Evolutionary conservation across 345 rosid genomes (phyloP).

Genomic region (Jatropha curcas): DNA sequence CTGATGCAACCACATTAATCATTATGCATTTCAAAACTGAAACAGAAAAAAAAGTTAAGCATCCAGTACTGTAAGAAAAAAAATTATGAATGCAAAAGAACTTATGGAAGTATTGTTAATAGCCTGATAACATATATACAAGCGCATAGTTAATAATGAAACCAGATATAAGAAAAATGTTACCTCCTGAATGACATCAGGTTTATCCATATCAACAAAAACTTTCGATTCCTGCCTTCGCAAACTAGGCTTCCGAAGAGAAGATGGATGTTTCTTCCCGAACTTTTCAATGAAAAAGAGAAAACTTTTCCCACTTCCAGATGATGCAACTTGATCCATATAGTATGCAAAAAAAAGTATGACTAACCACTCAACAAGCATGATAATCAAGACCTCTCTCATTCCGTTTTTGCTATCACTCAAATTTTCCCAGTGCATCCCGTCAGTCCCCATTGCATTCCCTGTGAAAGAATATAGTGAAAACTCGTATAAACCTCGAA

Average conservation of each 20-base stretch:
- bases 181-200: conserved; percentile 86
- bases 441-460: conserved; percentile 50
- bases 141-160: not conserved
- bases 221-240: conserved; percentile 61
- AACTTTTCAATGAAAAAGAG: conserved; percentile 46
- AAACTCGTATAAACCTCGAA: conserved; percentile 86
- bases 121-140: not conserved
- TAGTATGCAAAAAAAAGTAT: conserved; percentile 66
- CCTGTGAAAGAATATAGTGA: conserved; percentile 53
- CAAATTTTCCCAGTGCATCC: conserved; percentile 74
- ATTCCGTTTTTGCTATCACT: conserved; percentile 57
- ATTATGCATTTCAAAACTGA: not conserved
- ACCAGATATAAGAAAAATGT: conserved; percentile 15
- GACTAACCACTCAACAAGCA: conserved; percentile 68
- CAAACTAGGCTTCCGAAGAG: conserved; percentile 55
- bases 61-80: not conserved
- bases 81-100: not conserved
- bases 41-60: not conserved
- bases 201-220: conserved; percentile 66
- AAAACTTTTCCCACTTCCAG: conserved; percentile 55
- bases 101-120: not conserved
- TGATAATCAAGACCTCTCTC: conserved; percentile 62
- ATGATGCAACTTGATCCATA: conserved; percentile 55
- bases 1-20: not conserved
- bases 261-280: conserved; percentile 36